These are phyloP conservation scores for Solanum pinnatisectum DNA, from an alignment of 257 asterid species.

Conservation along the genomic window DNA sequence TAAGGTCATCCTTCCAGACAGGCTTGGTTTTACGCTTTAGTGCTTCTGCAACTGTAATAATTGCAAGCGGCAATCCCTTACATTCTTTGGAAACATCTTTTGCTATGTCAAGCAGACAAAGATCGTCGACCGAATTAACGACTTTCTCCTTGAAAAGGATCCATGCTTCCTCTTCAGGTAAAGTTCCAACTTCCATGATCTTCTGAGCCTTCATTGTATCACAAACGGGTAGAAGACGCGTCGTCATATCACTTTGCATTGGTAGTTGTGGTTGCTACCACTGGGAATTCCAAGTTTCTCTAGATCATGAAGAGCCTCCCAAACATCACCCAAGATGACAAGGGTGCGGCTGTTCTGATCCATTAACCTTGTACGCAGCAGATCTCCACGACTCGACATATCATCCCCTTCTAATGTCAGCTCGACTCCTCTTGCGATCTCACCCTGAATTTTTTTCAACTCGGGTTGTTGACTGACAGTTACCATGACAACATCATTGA, in stretches of 20 bases:
- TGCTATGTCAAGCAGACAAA: neutral
- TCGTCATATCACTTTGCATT: neutral
- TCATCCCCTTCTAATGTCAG: no score
- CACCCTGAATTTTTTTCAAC: no score
- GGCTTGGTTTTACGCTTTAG: neutral
- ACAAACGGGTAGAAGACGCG: neutral
- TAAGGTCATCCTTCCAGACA: no score
- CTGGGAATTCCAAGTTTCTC: neutral
- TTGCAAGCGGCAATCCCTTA: slow-evolving; percentile 8
- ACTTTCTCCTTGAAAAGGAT: neutral
- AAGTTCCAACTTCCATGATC: neutral
- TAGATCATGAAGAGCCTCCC: neutral
- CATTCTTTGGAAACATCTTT: neutral
- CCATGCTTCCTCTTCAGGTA: neutral
- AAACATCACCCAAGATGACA: neutral
- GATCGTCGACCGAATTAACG: neutral
- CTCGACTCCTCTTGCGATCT: no score
- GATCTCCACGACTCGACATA: no score
- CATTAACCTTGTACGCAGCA: no score
- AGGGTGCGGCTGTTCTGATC: neutral
- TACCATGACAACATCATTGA: no score
- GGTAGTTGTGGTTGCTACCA: neutral
- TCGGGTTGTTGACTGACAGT: no score
- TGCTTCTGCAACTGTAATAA: neutral
- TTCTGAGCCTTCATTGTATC: neutral